Percentiles rank a stretch among this genome's conserved stretches.
phyloP scores from a whole-genome alignment of 176 grass and related monocot genomes.

The Oryza rufipogon region DNA sequence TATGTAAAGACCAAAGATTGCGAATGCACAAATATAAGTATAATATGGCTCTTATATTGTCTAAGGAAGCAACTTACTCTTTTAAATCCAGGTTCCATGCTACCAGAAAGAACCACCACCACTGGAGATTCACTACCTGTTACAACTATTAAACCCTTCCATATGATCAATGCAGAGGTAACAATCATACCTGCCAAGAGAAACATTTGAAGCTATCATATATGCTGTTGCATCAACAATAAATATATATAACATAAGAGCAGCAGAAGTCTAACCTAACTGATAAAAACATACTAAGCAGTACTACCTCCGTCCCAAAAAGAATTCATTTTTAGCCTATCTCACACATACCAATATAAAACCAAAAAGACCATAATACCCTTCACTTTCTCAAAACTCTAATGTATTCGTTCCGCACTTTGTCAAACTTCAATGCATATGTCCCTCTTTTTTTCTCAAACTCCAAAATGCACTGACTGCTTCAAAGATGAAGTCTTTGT shows the following conservation, averaged over 20 bases:
- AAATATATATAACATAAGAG: neutral
- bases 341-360: no score
- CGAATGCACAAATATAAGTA: neutral
- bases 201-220: neutral
- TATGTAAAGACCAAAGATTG: slow-evolving; percentile 1
- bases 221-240: slow-evolving; percentile 11
- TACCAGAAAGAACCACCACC: slow-evolving; percentile 75
- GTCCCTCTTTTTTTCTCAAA: no score
- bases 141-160: slow-evolving; percentile 67
- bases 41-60: neutral
- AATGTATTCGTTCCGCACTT: no score
- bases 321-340: no score
- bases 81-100: slow-evolving; percentile 82
- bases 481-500: no score
- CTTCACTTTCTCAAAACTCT: no score
- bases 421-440: no score
- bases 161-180: slow-evolving; percentile 68
- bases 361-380: no score
- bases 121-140: slow-evolving; percentile 73
- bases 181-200: slow-evolving; percentile 74
- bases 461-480: no score
- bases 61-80: slow-evolving; percentile 47
- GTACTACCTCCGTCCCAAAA: no score
- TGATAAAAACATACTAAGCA: neutral
- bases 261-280: neutral